Base-by-base conservation (phyloP, 306 rosid genomes). In the Fagus crenata region DNA sequence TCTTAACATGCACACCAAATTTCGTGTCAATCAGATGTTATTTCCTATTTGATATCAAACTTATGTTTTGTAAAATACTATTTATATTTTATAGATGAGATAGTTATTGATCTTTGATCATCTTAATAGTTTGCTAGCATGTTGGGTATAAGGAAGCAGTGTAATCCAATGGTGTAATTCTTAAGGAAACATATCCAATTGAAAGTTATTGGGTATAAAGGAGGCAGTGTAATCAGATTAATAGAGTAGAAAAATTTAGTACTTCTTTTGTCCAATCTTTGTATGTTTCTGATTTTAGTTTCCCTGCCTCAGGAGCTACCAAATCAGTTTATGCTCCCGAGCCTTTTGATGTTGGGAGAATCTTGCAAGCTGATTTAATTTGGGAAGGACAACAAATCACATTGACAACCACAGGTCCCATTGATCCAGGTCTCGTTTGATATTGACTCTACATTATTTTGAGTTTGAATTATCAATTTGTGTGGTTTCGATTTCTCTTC, bases 331-430 rank as follows among this genome's bases (percentile, higher is more conserved):
- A 89, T 80, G 95, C 98, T 28, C 98, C 95, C 0, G 98, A 93
- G 81, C 98, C 98, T 71, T 88, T 84, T 70, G 98, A 93, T 15
- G 98, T 93, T 72, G 97, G 98, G 75, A 84, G 87, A 55, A 65
- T 81, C 56, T 86, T 93, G 91, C 92, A 83, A 87, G 98, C 81
- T 71, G 89, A 89, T 73, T 77, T 93, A 78, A 22, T 78, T 73
- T 81, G 67, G 18, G 86, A 77, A 46, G 83, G 78, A 77, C 81
- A 85, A 53, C 83, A 31, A 31, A 81, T 84, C 72, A 84, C 84
- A 7, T 78, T 93, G 89, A 88, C 89, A 71, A 91, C 98, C 31
- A 76, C 93, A 76, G 95, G 93, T 79, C 90, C 92, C 51, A 81
- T 93, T 69, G 98, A 93, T 75, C 97, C 93, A 84, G 97, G 98